These are phyloP conservation scores for Pyrus pyrifolia DNA, from an alignment of 306 rosid species.

Conservation along the genomic window DNA sequence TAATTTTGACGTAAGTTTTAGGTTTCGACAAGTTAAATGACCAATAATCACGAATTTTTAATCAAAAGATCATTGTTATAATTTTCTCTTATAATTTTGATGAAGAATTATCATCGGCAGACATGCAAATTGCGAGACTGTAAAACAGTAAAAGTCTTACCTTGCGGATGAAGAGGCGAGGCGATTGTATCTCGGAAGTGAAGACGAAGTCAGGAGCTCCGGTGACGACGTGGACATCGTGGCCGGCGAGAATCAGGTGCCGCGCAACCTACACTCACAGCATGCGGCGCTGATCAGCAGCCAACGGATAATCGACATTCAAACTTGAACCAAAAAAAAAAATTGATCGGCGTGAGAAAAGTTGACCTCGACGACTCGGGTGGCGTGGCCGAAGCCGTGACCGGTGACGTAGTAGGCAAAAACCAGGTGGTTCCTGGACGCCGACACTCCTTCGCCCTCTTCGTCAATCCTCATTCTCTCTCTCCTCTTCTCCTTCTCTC, in stretches of 20 bases:
- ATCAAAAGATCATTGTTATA: no score
- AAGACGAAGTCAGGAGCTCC: constrained; percentile 95
- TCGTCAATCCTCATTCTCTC: constrained; percentile 57
- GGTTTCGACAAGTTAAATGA: no score
- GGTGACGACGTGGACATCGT: constrained; percentile 88
- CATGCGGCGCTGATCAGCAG: not conserved
- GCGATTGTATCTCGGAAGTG: constrained; percentile 72
- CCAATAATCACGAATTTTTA: no score
- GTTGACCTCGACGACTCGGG: constrained; percentile 82
- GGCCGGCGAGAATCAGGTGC: constrained; percentile 80
- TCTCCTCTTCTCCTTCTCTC: not conserved
- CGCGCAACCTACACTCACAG: constrained; percentile 55
- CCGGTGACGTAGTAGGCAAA: constrained; percentile 94
- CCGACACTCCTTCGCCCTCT: constrained; percentile 65
- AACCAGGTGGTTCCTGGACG: constrained; percentile 67
- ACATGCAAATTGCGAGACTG: not conserved
- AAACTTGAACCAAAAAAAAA: no score
- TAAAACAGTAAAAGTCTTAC: constrained; percentile 14
- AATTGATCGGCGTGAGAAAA: not conserved
- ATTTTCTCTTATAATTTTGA: no score
- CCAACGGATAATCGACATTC: not conserved
- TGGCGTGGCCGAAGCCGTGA: constrained; percentile 95
- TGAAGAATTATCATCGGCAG: not conserved
- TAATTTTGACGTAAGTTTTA: no score
- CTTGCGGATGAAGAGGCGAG: constrained; percentile 77